Evolutionary conservation across 2,329 filamentous ascomycete species (phyloP), one percentile per base, ranked within the genome.

Genomic region (Ascocoryne sarcoides): DNA sequence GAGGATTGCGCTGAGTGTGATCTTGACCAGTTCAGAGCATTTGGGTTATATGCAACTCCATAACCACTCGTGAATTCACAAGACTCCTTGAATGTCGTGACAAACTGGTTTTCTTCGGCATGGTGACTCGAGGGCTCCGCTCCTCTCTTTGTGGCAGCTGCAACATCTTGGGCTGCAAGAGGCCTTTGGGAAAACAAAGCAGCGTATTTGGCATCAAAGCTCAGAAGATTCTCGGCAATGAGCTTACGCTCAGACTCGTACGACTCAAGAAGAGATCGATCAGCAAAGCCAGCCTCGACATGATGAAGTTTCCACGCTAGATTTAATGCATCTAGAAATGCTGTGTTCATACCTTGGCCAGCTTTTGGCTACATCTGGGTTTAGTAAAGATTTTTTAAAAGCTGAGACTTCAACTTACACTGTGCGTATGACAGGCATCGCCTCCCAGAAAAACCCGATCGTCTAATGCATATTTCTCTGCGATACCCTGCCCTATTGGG

Each of bases 221-320:
- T 71, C 10, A 95, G 71, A 0, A 95, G 73, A 9, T 76, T 84
- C 62, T 95, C 84, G 4, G 90, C 90, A 31, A 93, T 82, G 42
- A 82, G 71, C 59, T 85, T 89, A 42, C 89, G 81, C 64, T 95
- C 89, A 2, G 73, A 71, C 64, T 95, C 86, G 60, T 95, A 96
- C 0, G 89, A 92, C 46, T 79, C 75, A 37, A 96, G 73, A 14
- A 92, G 70, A 3, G 76, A 75, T 45, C 84, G 81, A 20, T 79
- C 66, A 1, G 87, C 85, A 51, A 94, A 85, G 10, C 87, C 87
- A 18, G 73, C 71, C 59, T 95, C 88, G 8, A 95, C 90, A 26
- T 84, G 79, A 59, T 95, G 89, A 37, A 95, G 84, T 67, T 96
- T 96, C 89, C 89, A 96, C 5, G 89, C 89, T 30, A 96, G 70